These are phyloP conservation scores for Penicillium olsonii DNA, from an alignment of 2,329 filamentous ascomycete genomes.

Conservation along the genomic window DNA sequence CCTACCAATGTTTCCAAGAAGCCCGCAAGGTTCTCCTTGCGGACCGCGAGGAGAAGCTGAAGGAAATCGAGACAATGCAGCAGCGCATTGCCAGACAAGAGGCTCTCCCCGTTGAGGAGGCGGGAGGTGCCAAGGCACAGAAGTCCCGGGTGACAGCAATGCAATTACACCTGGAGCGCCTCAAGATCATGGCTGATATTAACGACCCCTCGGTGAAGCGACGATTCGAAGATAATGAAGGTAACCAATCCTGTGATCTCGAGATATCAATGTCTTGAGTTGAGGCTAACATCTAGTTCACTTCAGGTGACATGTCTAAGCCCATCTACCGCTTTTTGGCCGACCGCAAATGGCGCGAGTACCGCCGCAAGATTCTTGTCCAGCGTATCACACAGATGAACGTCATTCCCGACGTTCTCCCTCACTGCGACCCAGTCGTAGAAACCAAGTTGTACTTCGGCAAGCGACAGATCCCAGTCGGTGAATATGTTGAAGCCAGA, in stretches of 20 bases:
- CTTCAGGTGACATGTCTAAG: constrained; percentile 85
- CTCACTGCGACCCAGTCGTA: constrained; percentile 72
- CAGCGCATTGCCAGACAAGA: constrained; percentile 69
- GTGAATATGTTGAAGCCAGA: constrained; percentile 73
- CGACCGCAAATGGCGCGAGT: constrained; percentile 81
- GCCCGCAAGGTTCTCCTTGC: constrained; percentile 78
- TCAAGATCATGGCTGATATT: constrained; percentile 90
- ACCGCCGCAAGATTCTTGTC: constrained; percentile 74
- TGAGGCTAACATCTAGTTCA: constrained; percentile 21
- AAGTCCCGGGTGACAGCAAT: constrained; percentile 69
- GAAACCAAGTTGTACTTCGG: constrained; percentile 83
- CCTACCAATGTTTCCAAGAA: constrained; percentile 98
- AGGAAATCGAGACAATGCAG: constrained; percentile 67
- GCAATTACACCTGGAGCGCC: constrained; percentile 68
- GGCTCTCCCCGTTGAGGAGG: constrained; percentile 56
- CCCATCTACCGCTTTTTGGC: constrained; percentile 93
- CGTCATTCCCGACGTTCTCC: constrained; percentile 84
- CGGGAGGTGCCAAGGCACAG: constrained; percentile 67
- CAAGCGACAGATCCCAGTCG: constrained; percentile 68
- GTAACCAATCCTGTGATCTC: constrained; percentile 51
- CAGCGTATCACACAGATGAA: constrained; percentile 87
- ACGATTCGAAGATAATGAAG: constrained; percentile 85
- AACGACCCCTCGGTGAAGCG: constrained; percentile 95
- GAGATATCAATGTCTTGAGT: neutral
- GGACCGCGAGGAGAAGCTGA: constrained; percentile 79